These are phyloP conservation scores for Neofusicoccum cordaticola DNA, from an alignment of 2,329 filamentous ascomycete genomes.

Conservation along the genomic window DNA sequence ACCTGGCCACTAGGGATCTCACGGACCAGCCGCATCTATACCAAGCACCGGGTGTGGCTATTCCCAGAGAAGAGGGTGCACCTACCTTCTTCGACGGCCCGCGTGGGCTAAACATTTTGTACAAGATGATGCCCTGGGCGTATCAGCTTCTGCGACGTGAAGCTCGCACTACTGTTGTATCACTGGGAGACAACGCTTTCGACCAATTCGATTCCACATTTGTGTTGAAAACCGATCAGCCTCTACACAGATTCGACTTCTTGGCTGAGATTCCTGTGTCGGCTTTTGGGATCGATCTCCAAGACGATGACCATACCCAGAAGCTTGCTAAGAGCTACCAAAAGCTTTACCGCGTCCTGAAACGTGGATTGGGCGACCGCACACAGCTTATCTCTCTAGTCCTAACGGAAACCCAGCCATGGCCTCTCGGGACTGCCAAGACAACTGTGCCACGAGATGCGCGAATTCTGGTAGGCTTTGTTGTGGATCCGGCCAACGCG, in stretches of 20 bases:
- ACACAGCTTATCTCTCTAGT: constrained; percentile 58
- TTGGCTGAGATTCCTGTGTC: constrained; percentile 42
- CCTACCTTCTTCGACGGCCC: constrained; percentile 77
- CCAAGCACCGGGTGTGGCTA: constrained; percentile 36
- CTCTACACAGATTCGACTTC: constrained; percentile 56
- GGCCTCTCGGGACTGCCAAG: constrained; percentile 34
- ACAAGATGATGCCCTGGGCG: constrained; percentile 87
- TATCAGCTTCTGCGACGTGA: constrained; percentile 71
- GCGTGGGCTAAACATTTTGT: constrained; percentile 76
- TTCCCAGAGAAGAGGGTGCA: constrained; percentile 42
- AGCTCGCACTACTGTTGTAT: constrained; percentile 69
- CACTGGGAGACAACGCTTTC: constrained; percentile 69
- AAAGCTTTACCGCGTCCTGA: constrained; percentile 64
- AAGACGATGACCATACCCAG: constrained; percentile 27
- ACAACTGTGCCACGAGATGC: constrained; percentile 29
- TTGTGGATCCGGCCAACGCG: constrained; percentile 71
- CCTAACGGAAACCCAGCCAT: constrained; percentile 29
- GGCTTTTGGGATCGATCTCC: constrained; percentile 27
- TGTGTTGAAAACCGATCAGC: constrained; percentile 59
- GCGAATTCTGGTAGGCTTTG: constrained; percentile 61
- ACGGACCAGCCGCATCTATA: constrained; percentile 61
- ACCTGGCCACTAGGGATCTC: constrained; percentile 72
- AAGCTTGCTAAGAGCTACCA: constrained; percentile 42
- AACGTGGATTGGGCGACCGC: constrained; percentile 72
- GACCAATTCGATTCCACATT: constrained; percentile 87